Evolutionary conservation across 2,329 filamentous ascomycete species (phyloP).

Genomic region (Penicillium frequentans): DNA sequence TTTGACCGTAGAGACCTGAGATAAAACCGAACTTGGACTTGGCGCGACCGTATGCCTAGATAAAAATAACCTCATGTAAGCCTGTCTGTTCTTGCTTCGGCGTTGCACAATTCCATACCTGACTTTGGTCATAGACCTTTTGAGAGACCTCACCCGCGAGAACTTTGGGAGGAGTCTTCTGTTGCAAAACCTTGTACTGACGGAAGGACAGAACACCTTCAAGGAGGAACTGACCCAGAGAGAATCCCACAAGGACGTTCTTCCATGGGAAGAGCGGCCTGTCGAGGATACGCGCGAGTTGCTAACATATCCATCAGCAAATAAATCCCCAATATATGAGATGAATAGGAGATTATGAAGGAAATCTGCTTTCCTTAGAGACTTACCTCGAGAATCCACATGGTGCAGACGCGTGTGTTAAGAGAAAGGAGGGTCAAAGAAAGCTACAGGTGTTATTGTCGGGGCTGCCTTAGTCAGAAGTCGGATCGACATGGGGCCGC

Average conservation of each 20-base stretch:
- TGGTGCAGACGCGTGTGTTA: slow-evolving; percentile 11
- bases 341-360: not conserved
- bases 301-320: slow-evolving; percentile 38
- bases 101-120: slow-evolving; percentile 50
- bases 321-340: not conserved
- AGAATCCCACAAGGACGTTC: slow-evolving; percentile 91
- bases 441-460: slow-evolving; percentile 20
- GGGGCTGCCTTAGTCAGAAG: slow-evolving; percentile 28
- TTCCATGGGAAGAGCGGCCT: slow-evolving; percentile 96
- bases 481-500: slow-evolving; percentile 14
- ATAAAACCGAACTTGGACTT: slow-evolving; percentile 89
- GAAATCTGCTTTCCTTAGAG: not conserved
- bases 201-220: slow-evolving; percentile 86
- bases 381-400: slow-evolving; percentile 23
- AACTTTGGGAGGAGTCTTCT: slow-evolving; percentile 78
- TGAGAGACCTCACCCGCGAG: slow-evolving; percentile 84
- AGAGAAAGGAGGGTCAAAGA: slow-evolving; percentile 13
- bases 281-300: slow-evolving; percentile 83
- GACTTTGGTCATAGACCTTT: slow-evolving; percentile 90
- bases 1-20: slow-evolving; percentile 77
- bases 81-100: not conserved
- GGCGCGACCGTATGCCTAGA: slow-evolving; percentile 82
- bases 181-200: slow-evolving; percentile 84
- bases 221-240: slow-evolving; percentile 83
- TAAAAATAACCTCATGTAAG: not conserved